Evolutionary conservation across 306 rosid genomes (phyloP), one percentile per base, ranked within the genome.

Genomic region (Albizia julibrissin): DNA sequence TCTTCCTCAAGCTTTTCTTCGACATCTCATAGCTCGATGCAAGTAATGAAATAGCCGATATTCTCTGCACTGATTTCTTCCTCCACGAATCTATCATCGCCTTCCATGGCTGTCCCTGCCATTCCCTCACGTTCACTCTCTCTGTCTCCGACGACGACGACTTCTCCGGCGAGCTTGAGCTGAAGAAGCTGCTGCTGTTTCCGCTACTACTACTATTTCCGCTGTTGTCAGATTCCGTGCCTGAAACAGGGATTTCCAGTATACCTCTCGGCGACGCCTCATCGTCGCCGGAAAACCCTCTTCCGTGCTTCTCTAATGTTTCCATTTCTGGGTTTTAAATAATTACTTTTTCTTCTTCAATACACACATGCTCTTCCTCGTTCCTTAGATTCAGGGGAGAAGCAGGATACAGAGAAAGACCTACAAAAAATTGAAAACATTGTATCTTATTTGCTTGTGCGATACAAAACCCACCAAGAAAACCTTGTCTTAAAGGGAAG

Each of bases 241-340:
- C 95, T 26, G 80, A 70, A 76, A 87, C 79, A 2, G 86, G 89
- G 80, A 85, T 64, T 40, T 93, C 98, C n/a, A 95, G 43, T 50
- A 95, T 91, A 1, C 91, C 92, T 85, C 99, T 88, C 1, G 98
- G 98, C 0, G 99, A 95, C 11, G 59, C 10, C 34, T 90, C 88
- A 0, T 77, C 94, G 18, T 86, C 90, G 81, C 84, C 70, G 0
- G 74, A 18, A 49, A 72, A 22, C 37, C 62, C 84, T 34, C 82
- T 80, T 71, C 27, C 58, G 22, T 72, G 1, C 34, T 64, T 75
- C 1, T 0, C 34, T 7, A 15, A 72, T 9, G 72, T 72, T 16
- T 54, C 80, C 82, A 72, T 82, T 74, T 87, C 87, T 74, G 69
- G 83, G 69, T 71, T 88, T 85, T 58, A 8, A n/a, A 3, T 86